Evolutionary conservation across 2,329 filamentous ascomycete genomes (phyloP).

Genomic region (Fonsecaea pedrosoi): DNA sequence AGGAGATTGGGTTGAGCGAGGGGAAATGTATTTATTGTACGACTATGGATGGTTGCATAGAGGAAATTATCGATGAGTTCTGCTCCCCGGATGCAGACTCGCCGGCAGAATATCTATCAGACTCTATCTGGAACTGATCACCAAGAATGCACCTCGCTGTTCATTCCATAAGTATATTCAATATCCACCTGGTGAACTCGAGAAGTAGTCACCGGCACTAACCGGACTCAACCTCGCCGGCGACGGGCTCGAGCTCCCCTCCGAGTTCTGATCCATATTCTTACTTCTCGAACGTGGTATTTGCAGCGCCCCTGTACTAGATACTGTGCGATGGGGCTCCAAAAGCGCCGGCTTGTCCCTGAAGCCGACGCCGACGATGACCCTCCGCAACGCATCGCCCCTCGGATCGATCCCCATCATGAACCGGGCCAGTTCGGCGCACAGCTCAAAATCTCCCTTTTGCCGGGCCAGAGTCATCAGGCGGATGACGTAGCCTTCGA

Average conservation of each 20-base stretch:
- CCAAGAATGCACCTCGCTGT: background rate
- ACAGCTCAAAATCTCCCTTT: constrained; percentile 92
- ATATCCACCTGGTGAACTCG: constrained; percentile 33
- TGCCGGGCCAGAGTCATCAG: constrained; percentile 80
- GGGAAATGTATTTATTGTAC: constrained; percentile 6
- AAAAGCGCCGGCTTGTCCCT: constrained; percentile 23
- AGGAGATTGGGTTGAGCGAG: constrained; percentile 73
- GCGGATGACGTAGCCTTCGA: constrained; percentile 68
- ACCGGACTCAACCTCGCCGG: constrained; percentile 15
- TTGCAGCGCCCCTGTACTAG: constrained; percentile 10
- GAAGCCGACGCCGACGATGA: constrained; percentile 50
- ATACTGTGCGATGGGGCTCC: constrained; percentile 14
- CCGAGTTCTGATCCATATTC: constrained; percentile 12
- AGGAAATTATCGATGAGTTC: background rate
- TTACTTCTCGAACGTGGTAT: constrained; percentile 18
- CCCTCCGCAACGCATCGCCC: constrained; percentile 72
- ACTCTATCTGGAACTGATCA: background rate
- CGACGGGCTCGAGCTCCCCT: constrained; percentile 3
- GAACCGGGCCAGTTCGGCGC: constrained; percentile 93
- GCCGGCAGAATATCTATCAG: background rate
- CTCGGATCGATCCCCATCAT: constrained; percentile 88
- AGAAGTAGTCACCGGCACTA: constrained; percentile 37
- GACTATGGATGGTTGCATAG: background rate
- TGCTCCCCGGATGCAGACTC: background rate
- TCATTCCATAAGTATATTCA: constrained; percentile 10